Evolutionary conservation across 108 stramenopile genomes (phyloP), one percentile per base, ranked within the genome.

Genomic region (Skeletonema potamos): DNA sequence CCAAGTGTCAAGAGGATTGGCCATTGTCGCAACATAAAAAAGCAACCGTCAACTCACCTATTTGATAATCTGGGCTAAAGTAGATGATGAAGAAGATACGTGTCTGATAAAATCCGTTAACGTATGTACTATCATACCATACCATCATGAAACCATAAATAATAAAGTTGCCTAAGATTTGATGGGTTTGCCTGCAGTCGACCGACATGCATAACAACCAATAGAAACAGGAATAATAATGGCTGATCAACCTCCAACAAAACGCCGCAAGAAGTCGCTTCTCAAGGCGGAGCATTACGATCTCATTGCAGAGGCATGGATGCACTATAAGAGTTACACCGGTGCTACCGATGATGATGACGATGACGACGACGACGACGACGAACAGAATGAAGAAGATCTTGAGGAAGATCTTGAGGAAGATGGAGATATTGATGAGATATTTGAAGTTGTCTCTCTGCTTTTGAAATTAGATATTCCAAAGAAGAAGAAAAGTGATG

Each of bases 351-450:
- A 80, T 20, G 61, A 54, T n/a, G 64, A 26, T 30, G 15, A 66
- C 18, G 11, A 58, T 3, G 15, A 13, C 12, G 41, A 44, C 13
- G 67, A 68, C 11, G 56, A 33, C 34, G 39, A 34, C 37, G 48
- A 54, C n/a, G n/a, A n/a, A n/a, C n/a, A n/a, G n/a, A n/a, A 43
- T 10, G 59, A 26, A 9, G 15, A 66, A 22, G 11, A 58, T 3
- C 4, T 10, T 15, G 57, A 33, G 20, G 67, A 68, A 2, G 55
- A 32, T 2, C 27, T 37, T 3, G 66, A 56, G 20, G 73, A 46
- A 27, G 73, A 63, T 3, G 85, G 81, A 11, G 89, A 86, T 54
- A 66, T 82, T 37, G 91, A 89, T 57, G 88, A 92, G 58, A 48
- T 89, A 41, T 62, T 86, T 8, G 88, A 93, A 74, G 33, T 89